These are phyloP conservation scores for Fistulifera solaris DNA, from an alignment of 108 stramenopile species.

Conservation along the genomic window DNA sequence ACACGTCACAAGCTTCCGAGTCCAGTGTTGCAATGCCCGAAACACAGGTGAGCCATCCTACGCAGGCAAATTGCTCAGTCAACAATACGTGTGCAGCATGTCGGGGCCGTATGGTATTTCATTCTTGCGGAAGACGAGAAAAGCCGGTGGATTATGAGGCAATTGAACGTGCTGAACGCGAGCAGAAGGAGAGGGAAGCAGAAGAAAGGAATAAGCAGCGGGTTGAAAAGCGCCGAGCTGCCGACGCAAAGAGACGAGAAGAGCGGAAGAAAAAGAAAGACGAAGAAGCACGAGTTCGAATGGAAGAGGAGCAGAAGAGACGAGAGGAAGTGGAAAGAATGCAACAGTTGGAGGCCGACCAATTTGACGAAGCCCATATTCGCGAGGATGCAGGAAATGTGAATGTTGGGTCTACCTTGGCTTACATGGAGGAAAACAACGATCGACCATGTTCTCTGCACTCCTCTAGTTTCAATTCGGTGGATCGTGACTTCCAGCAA, in stretches of 20 bases:
- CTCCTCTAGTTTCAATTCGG: too few species aligned
- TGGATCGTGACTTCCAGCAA: neutral
- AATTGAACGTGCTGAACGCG: slow-evolving; percentile 38
- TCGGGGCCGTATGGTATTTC: slow-evolving; percentile 39
- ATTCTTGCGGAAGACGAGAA: slow-evolving; percentile 44
- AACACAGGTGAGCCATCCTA: too few species aligned
- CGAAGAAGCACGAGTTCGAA: slow-evolving; percentile 21
- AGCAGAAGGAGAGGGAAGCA: slow-evolving; percentile 33
- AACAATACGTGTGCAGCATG: slow-evolving; percentile 32
- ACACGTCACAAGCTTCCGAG: too few species aligned
- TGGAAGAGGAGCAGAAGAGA: slow-evolving; percentile 14
- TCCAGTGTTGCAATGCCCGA: too few species aligned
- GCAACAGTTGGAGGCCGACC: neutral
- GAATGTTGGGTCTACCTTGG: neutral
- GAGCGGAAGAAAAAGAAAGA: slow-evolving; percentile 34
- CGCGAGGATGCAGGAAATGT: neutral
- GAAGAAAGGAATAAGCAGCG: slow-evolving; percentile 28
- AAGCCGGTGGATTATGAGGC: slow-evolving; percentile 51
- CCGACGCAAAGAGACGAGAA: slow-evolving; percentile 41
- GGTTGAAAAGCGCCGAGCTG: slow-evolving; percentile 37
- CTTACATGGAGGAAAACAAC: neutral
- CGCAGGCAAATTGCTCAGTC: neutral
- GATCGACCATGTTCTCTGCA: neutral
- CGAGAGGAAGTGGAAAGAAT: slow-evolving; percentile 9
- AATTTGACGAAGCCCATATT: neutral